These are phyloP conservation scores for Aurantiochytrium sp. DNA, from an alignment of 108 stramenopile genomes.

Conservation along the genomic window DNA sequence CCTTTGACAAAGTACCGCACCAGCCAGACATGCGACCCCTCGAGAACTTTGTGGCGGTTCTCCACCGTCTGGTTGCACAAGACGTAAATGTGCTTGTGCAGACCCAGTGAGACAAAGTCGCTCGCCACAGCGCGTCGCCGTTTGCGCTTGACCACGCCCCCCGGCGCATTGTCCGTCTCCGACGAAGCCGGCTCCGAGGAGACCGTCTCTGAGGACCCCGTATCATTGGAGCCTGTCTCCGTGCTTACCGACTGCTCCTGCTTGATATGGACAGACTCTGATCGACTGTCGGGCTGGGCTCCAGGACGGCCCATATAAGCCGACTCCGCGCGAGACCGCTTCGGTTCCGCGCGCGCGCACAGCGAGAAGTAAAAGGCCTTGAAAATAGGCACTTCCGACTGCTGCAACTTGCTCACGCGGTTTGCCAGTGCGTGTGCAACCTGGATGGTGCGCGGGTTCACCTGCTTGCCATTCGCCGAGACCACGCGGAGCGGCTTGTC, in stretches of 20 bases:
- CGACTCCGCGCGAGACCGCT: not conserved
- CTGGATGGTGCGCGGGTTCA: slow-evolving; percentile 17
- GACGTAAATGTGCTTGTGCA: slow-evolving; percentile 27
- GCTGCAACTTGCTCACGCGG: not conserved
- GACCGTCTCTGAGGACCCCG: too few relatives aligned
- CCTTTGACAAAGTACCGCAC: slow-evolving; percentile 30
- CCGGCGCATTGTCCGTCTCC: not conserved
- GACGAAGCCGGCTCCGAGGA: too few relatives aligned
- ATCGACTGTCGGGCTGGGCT: too few relatives aligned
- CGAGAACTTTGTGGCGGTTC: not conserved
- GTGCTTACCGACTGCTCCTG: too few relatives aligned
- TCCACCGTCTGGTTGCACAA: slow-evolving; percentile 6
- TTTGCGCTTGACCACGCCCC: not conserved
- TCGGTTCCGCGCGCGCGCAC: not conserved
- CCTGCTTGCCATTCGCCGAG: not conserved
- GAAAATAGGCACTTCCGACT: not conserved
- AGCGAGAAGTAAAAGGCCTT: slow-evolving; percentile 15
- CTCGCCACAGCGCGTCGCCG: not conserved
- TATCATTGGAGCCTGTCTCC: too few relatives aligned
- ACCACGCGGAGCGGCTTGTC: not conserved
- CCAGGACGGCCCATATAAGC: not conserved
- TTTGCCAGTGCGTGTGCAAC: slow-evolving; percentile 2
- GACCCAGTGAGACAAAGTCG: not conserved
- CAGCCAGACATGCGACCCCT: not conserved
- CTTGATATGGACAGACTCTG: too few relatives aligned